Evolutionary conservation across 345 rosid species (phyloP).

Genomic region (Rubroshorea leprosula): DNA sequence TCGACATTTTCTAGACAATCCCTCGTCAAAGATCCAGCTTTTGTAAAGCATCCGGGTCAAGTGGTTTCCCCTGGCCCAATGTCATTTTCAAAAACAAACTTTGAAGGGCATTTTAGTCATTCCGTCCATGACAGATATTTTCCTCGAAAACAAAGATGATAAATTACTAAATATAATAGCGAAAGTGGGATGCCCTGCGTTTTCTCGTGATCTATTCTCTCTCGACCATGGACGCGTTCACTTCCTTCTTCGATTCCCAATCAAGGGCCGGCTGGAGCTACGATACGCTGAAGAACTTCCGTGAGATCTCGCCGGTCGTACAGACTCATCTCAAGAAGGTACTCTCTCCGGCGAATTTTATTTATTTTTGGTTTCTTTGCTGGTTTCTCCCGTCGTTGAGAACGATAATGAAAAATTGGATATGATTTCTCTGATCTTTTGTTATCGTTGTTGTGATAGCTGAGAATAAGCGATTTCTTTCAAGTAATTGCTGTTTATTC

Average conservation of each 20-base stretch:
- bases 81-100: no score
- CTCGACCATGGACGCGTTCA: conserved; percentile 61
- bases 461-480: not conserved
- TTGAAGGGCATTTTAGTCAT: not conserved
- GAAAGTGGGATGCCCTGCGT: no score
- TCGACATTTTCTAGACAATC: not conserved
- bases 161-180: no score
- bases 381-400: not conserved
- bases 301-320: conserved; percentile 69
- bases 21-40: not conserved
- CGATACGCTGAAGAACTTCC: conserved; percentile 71
- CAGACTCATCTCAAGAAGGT: conserved; percentile 93
- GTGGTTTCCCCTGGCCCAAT: not conserved
- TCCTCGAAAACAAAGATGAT: no score
- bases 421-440: not conserved
- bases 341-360: not conserved
- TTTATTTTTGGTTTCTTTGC: not conserved
- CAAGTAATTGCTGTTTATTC: not conserved
- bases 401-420: not conserved
- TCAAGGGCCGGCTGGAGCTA: conserved; percentile 56
- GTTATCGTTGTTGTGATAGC: not conserved
- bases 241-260: conserved; percentile 70
- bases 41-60: not conserved
- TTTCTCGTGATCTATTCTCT: not conserved
- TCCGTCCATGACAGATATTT: no score